These are phyloP conservation scores for Colletotrichum sp. DNA, from an alignment of 2,329 filamentous ascomycete genomes.

Conservation along the genomic window DNA sequence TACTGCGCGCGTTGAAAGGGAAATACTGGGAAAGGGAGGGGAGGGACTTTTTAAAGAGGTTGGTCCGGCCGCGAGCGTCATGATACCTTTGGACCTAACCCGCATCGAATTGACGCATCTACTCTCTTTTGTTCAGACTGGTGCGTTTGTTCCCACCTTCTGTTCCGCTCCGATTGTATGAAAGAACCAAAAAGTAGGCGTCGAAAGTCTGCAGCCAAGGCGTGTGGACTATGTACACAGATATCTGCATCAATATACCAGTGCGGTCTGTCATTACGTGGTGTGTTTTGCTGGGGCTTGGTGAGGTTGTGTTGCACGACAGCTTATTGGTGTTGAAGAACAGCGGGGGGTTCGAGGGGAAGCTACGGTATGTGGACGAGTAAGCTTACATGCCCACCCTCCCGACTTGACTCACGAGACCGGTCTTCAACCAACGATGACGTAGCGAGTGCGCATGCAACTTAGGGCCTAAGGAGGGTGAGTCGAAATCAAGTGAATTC, in stretches of 20 bases:
- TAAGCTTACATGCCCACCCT: neutral
- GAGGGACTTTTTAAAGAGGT: neutral
- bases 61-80: constrained; percentile 18
- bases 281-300: neutral
- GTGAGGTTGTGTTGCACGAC: neutral
- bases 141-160: neutral
- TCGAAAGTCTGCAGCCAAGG: neutral
- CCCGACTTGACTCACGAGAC: neutral
- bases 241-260: constrained; percentile 13
- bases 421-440: neutral
- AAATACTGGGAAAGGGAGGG: neutral
- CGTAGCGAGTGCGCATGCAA: neutral
- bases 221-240: constrained; percentile 8
- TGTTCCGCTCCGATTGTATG: constrained; percentile 3
- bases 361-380: neutral
- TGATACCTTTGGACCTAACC: constrained; percentile 21
- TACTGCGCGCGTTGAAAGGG: neutral
- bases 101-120: constrained; percentile 19
- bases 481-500: neutral
- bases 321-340: neutral
- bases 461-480: neutral
- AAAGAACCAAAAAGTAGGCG: constrained; percentile 3
- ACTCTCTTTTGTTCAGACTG: constrained; percentile 13
- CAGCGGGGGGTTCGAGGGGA: neutral
- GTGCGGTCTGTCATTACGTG: neutral